A percentile compares a stretch with the other conserved stretches of the same genome.
phyloP scores from a whole-genome alignment of 805 yeast genomes.

The Hanseniaspora taiwanica region DNA sequence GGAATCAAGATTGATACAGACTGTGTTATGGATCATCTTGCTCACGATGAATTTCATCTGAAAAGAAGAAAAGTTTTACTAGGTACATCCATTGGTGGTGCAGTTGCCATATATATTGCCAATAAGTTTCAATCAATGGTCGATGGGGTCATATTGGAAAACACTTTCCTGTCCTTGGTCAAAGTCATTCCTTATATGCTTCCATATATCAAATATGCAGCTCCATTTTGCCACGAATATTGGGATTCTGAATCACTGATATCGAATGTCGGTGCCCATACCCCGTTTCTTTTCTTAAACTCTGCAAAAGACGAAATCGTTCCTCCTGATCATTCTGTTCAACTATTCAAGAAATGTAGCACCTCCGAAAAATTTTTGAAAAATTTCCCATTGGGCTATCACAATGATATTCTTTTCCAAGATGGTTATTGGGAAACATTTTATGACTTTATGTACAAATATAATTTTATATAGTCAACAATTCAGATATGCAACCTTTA shows the following conservation, averaged over 20 bases:
- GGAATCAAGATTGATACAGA: slow-evolving; percentile 81
- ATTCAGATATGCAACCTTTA: slow-evolving; percentile 35
- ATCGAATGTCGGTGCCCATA: slow-evolving; percentile 31
- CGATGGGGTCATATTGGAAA: slow-evolving; percentile 65
- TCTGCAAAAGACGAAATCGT: slow-evolving; percentile 81
- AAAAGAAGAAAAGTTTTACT: slow-evolving; percentile 48
- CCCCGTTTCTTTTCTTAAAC: slow-evolving; percentile 60
- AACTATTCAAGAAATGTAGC: slow-evolving; percentile 39
- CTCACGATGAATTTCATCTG: slow-evolving; percentile 26
- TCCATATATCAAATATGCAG: slow-evolving; percentile 46
- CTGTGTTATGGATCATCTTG: slow-evolving; percentile 48
- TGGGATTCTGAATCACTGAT: slow-evolving; percentile 73
- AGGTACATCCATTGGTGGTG: slow-evolving; percentile 92
- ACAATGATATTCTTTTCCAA: slow-evolving; percentile 72
- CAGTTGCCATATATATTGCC: slow-evolving; percentile 77
- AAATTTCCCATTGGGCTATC: slow-evolving; percentile 48
- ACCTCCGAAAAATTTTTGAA: slow-evolving; percentile 38
- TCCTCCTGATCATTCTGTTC: slow-evolving; percentile 72
- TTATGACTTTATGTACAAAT: slow-evolving; percentile 36
- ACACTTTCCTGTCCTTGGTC: slow-evolving; percentile 67
- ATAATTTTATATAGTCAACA: slow-evolving; percentile 18
- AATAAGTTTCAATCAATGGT: slow-evolving; percentile 38
- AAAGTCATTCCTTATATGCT: slow-evolving; percentile 63
- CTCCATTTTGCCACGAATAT: slow-evolving; percentile 54
- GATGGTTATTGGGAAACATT: slow-evolving; percentile 68